Evolutionary conservation across 768 basidiomycete species (phyloP), one percentile per base, ranked within the genome.

Genomic region (Mycena floridula): DNA sequence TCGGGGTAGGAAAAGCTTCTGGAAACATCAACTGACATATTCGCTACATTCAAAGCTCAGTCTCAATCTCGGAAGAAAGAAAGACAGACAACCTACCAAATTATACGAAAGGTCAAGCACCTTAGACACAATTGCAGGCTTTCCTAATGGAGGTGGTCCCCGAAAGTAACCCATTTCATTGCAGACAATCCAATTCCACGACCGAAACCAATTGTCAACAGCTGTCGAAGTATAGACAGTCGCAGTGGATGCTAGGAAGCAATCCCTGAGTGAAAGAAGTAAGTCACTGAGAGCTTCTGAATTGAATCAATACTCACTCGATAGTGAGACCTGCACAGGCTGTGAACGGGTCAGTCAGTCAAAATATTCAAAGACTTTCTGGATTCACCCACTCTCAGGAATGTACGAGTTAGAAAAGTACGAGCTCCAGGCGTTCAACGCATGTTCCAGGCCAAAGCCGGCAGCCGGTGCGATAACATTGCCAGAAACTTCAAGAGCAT

Each of bases 381-480:
- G 32, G 32, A 3, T 3, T 35, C 7, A 35, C 32, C 15, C 18
- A 35, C 32, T 35, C 13, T 35, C 32, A 13, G 18, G 18, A 35
- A 30, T 9, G 28, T 30, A 30, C n/a, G 28, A 37, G 30, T 23
- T 3, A 15, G 11, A 3, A 72, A 76, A 85, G 54, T 72, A 82
- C 1, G 64, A 59, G 12, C 75, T 72, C 84, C 84, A 85, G 0
- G 83, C 70, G 12, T 60, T 25, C 15, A 85, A 63, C 5, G 83
- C 80, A 48, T 82, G 66, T 2, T 77, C 67, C 11, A 84, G 64
- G 16, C 83, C 83, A 76, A 78, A 83, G 5, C 84, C 82, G 2
- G 54, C 50, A 0, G 67, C 62, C 13, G 72, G 67, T 1, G 80
- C 80, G 40, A 52, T 66, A 8, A 65, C 62, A 5, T 78, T 78